Conservation (phyloP, 345 rosid genomes). For the Sisymbrium irio region DNA sequence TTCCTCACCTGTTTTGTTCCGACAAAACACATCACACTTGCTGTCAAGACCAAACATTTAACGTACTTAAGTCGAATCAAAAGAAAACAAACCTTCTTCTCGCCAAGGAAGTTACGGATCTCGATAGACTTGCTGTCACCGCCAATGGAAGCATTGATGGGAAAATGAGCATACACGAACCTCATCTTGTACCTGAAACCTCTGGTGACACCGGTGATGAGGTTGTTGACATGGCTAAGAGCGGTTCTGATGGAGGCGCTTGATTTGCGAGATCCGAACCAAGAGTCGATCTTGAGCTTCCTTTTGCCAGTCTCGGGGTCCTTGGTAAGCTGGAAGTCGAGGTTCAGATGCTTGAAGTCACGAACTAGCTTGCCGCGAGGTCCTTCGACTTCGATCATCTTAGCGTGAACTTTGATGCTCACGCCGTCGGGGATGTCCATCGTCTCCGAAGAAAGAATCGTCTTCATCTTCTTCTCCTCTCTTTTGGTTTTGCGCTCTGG, state of each 20-base stretch:
- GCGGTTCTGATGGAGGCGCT: constrained; percentile 45
- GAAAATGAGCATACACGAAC: constrained; percentile 53
- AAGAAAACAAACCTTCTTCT: constrained; percentile 39
- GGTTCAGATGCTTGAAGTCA: constrained; percentile 52
- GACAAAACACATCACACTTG: background rate
- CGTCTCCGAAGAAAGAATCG: constrained; percentile 45
- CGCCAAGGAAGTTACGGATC: constrained; percentile 55
- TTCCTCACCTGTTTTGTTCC: constrained; percentile 44
- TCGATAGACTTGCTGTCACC: constrained; percentile 34
- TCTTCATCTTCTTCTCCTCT: constrained; percentile 30
- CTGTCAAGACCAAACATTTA: too few relatives aligned
- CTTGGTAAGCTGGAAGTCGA: constrained; percentile 47
- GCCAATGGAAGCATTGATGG: constrained; percentile 52
- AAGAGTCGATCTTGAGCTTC: constrained; percentile 41
- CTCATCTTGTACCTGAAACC: constrained; percentile 62
- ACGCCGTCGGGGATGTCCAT: constrained; percentile 66
- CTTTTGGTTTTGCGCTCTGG: background rate
- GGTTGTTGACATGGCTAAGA: constrained; percentile 40
- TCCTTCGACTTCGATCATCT: constrained; percentile 39
- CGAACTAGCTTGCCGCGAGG: constrained; percentile 42
- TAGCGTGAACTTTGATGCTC: constrained; percentile 49
- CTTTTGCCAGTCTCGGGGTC: constrained; percentile 29
- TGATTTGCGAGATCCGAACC: constrained; percentile 42
- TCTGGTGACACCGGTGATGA: constrained; percentile 50
- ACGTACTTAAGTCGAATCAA: too few relatives aligned